Evolutionary conservation across 2,329 filamentous ascomycete species (phyloP).

Genomic region (Fusarium pseudoanthophilum): DNA sequence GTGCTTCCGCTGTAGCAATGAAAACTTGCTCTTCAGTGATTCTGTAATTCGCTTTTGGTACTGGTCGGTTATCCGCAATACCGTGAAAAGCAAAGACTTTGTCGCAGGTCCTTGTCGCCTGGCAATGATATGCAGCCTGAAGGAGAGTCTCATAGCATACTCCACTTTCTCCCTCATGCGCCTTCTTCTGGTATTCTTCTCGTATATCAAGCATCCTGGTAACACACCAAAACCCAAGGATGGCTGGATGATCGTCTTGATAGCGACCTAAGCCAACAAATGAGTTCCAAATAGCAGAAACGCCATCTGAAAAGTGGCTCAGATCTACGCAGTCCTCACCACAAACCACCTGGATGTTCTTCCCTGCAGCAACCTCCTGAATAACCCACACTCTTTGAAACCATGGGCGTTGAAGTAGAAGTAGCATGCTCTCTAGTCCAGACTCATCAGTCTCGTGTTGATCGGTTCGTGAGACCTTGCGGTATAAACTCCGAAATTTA

Average conservation of each 20-base stretch:
- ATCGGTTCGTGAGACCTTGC: background rate
- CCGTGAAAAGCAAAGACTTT: background rate
- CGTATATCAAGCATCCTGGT: background rate
- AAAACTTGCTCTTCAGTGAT: background rate
- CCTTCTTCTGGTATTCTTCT: background rate
- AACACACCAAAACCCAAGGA: background rate
- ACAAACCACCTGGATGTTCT: background rate
- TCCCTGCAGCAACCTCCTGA: background rate
- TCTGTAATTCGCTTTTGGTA: background rate
- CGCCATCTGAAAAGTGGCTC: background rate
- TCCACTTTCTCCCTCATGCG: background rate
- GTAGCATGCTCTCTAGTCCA: background rate
- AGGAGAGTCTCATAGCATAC: background rate
- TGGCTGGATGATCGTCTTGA: background rate
- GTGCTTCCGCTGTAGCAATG: background rate
- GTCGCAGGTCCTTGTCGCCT: background rate
- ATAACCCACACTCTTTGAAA: background rate
- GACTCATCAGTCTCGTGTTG: background rate
- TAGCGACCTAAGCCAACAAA: background rate
- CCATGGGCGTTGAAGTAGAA: background rate
- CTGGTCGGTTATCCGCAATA: background rate
- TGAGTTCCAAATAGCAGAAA: background rate
- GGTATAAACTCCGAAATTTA: background rate
- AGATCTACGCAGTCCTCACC: background rate
- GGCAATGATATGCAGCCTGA: background rate